Percentiles rank a stretch among this genome's conserved stretches.
Evolutionary conservation across 2,329 filamentous ascomycete genomes (phyloP).

Genomic region (Ceratocystis albifundus): DNA sequence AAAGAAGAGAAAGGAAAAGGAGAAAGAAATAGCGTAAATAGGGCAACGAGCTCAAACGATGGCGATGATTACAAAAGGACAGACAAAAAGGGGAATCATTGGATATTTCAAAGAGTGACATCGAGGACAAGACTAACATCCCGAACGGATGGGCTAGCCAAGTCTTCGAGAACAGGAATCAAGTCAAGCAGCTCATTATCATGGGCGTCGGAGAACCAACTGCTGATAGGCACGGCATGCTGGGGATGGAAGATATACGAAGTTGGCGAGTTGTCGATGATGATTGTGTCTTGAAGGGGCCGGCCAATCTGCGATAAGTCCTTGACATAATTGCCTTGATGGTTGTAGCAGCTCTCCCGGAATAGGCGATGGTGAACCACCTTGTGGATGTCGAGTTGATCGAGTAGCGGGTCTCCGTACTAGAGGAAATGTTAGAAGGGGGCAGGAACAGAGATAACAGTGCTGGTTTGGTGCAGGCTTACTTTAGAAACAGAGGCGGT

Average conservation of each 20-base stretch:
- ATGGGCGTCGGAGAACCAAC: conserved; percentile 98
- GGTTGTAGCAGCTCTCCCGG: conserved; percentile 97
- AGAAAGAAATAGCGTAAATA: conserved; percentile 24
- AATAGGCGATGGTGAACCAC: conserved; percentile 94
- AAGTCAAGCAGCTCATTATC: conserved; percentile 97
- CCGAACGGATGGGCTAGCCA: conserved; percentile 75
- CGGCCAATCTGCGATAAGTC: conserved; percentile 94
- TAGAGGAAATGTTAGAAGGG: conserved; percentile 31
- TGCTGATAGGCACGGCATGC: conserved; percentile 97
- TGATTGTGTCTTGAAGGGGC: conserved; percentile 93
- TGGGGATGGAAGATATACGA: conserved; percentile 99
- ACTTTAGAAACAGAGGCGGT: conserved; percentile 97
- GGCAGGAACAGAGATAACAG: conserved; percentile 26
- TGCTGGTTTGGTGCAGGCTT: conserved; percentile 25
- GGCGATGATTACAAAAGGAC: conserved; percentile 26
- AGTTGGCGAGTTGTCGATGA: conserved; percentile 98
- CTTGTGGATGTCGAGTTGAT: conserved; percentile 93
- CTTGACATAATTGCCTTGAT: conserved; percentile 99
- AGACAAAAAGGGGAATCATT: conserved; percentile 27
- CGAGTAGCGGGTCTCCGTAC: conserved; percentile 92
- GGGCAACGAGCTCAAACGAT: conserved; percentile 27
- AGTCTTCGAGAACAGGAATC: conserved; percentile 94
- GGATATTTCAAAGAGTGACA: conserved; percentile 54
- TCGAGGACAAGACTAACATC: conserved; percentile 97
- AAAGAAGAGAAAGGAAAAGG: conserved; percentile 27